Base-by-base conservation (phyloP, 2,329 filamentous ascomycete species). In the Trichophyton simii region DNA sequence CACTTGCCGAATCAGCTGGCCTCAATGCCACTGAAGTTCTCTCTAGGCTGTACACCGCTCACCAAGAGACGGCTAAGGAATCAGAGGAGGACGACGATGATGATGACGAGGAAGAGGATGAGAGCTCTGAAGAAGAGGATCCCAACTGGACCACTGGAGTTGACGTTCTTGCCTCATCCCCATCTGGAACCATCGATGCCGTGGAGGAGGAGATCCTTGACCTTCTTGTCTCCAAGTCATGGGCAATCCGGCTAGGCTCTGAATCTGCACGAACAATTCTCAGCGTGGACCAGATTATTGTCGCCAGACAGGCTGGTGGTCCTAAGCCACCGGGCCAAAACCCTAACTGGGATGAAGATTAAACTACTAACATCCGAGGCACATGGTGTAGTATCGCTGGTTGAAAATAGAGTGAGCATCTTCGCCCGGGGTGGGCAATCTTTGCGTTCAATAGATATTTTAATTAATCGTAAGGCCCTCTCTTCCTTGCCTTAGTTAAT, bases 261-360 rank as follows among this genome's bases (percentile, higher is more conserved):
- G 94, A 99, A 77, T 87, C 94, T 46, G 92, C 91, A 60, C 84
- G 94, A 70, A 99, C 94, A 57, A 88, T 99, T 34, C 80, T 99
- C 66, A 95, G 91, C 57, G 94, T 99, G 44, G 94, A 99, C 76
- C 95, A 99, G 79, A 99, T 99, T 72, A 99, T 99, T 72, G 94
- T 99, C 62, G 91, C 95, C 65, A 86, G 92, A 78, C 94, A 97
- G 79, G 94, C 95, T 57, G 94, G 94, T 72, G 94, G 94, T 42
- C 94, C 95, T 22, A 99, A 99, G 82, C 92, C 92, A 61, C 94
- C 94, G 34, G 91, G 88, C 55, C 94, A 91, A 67, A 96, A 96
- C 77, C 87, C 91, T 54, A 84, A 84, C 71, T 86, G 85, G 85
- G 85, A 87, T 73, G 83, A 87, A 70, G 85, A 87, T 70, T 80